A percentile compares a stretch with the other conserved stretches of the same genome.
phyloP scores from a whole-genome alignment of 106 monocot genomes.

The Agapanthus africanus region DNA sequence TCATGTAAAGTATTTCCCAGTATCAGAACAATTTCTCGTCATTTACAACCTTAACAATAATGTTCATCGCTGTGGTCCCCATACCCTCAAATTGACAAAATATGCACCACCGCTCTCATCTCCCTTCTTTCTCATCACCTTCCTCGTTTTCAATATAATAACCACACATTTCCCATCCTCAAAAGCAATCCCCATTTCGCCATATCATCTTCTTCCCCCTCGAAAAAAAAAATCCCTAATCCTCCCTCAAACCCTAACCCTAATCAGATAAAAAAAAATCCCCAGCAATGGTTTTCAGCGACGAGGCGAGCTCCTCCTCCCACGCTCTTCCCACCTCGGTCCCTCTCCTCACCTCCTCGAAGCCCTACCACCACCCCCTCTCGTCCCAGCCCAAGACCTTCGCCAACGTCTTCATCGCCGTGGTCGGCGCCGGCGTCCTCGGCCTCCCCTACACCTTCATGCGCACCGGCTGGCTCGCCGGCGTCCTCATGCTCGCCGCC shows the following conservation, averaged over 20 bases:
- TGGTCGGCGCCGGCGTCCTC: conserved; percentile 92
- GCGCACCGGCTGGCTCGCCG: conserved; percentile 75
- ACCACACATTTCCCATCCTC: no score
- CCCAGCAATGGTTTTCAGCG: conserved; percentile 14
- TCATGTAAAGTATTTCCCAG: no score
- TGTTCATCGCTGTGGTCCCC: no score
- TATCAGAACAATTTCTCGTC: no score
- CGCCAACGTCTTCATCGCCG: conserved; percentile 96
- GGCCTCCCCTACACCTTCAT: conserved; percentile 92
- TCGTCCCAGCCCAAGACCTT: conserved; percentile 89
- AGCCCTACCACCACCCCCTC: conserved; percentile 30
- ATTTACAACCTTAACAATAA: no score
- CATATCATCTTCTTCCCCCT: no score
- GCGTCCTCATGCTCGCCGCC: conserved; percentile 35
- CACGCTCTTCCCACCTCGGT: conserved; percentile 6
- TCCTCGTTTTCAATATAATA: no score
- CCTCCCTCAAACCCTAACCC: conserved; percentile 7
- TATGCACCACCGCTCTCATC: no score
- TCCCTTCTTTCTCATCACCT: no score
- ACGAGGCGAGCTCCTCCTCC: conserved; percentile 20
- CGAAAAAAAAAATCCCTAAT: no score
- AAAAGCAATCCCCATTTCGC: no score
- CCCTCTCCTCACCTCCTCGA: not conserved
- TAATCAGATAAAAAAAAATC: not conserved
- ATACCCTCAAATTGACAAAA: no score